Evolutionary conservation across 2,329 filamentous ascomycete genomes (phyloP).

Genomic region (Bipolaris bicolor): DNA sequence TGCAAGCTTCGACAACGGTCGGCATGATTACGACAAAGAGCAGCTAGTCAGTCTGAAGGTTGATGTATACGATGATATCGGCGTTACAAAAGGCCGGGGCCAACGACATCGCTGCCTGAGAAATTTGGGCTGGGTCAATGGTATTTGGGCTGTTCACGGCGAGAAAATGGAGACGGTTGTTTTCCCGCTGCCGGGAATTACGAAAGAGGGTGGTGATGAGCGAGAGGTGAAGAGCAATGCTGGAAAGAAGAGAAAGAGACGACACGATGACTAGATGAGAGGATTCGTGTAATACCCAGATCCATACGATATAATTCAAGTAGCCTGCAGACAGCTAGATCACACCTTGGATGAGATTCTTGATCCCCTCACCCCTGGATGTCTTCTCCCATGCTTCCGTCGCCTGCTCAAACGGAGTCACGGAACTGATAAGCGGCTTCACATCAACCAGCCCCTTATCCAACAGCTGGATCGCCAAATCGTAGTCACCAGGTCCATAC

Average conservation of each 20-base stretch:
- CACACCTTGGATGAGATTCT: slow-evolving; percentile 43
- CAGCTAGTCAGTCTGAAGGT: slow-evolving; percentile 22
- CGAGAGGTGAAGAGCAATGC: not conserved
- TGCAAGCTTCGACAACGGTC: slow-evolving; percentile 24
- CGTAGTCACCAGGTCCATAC: slow-evolving; percentile 43
- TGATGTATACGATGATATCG: not conserved
- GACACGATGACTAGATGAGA: not conserved
- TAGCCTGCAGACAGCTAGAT: slow-evolving; percentile 16
- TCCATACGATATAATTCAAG: not conserved
- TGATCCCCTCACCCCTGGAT: slow-evolving; percentile 40
- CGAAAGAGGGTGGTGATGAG: not conserved
- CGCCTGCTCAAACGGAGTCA: slow-evolving; percentile 38
- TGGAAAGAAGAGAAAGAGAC: not conserved
- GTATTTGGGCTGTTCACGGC: slow-evolving; percentile 16
- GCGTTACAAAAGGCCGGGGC: not conserved
- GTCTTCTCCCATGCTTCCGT: slow-evolving; percentile 43
- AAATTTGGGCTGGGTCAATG: slow-evolving; percentile 25
- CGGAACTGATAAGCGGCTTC: slow-evolving; percentile 38
- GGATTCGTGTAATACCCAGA: not conserved
- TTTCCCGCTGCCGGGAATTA: slow-evolving; percentile 12
- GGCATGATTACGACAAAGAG: slow-evolving; percentile 10
- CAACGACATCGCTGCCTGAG: not conserved
- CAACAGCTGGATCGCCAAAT: slow-evolving; percentile 37
- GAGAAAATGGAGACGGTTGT: slow-evolving; percentile 11
- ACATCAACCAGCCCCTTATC: slow-evolving; percentile 31